Conservation (phyloP, 805 yeast genomes). For the Candida hungchunana region DNA sequence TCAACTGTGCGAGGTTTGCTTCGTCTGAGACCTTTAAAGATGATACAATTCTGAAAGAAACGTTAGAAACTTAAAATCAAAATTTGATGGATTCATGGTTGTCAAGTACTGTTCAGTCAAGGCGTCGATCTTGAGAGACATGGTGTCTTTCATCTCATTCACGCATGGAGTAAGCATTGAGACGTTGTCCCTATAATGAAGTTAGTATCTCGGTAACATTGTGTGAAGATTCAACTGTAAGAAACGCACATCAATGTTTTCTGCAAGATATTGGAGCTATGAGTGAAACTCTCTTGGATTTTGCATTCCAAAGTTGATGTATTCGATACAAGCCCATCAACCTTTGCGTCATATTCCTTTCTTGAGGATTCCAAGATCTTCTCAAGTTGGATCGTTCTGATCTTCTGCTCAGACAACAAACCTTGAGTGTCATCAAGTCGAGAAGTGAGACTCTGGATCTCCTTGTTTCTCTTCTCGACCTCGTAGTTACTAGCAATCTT, state of each 20-base stretch:
- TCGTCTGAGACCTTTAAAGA: slow-evolving; percentile 3
- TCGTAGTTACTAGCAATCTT: slow-evolving; percentile 23
- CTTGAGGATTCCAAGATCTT: slow-evolving; percentile 21
- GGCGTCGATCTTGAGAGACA: slow-evolving; percentile 2
- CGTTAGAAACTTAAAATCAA: slow-evolving; percentile 2
- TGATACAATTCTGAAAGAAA: slow-evolving; percentile 1
- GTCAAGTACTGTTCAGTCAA: slow-evolving; percentile 8
- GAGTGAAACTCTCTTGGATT: slow-evolving; percentile 5
- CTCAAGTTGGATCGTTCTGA: slow-evolving; percentile 30
- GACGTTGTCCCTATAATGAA: neutral
- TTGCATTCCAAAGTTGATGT: neutral
- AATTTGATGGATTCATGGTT: slow-evolving; percentile 3
- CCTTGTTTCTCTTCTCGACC: slow-evolving; percentile 27
- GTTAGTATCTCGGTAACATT: too few relatives aligned
- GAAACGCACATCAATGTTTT: too few relatives aligned
- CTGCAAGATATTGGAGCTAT: neutral
- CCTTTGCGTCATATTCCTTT: slow-evolving; percentile 16
- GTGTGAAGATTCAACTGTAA: too few relatives aligned
- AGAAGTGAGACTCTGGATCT: slow-evolving; percentile 31
- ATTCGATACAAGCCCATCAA: slow-evolving; percentile 4
- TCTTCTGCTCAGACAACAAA: slow-evolving; percentile 42
- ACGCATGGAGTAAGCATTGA: neutral
- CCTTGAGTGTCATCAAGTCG: slow-evolving; percentile 42
- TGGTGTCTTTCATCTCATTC: neutral
- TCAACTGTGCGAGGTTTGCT: neutral